These are phyloP conservation scores for Beta lomatogona DNA, from an alignment of 179 eudicot species.

Conservation along the genomic window DNA sequence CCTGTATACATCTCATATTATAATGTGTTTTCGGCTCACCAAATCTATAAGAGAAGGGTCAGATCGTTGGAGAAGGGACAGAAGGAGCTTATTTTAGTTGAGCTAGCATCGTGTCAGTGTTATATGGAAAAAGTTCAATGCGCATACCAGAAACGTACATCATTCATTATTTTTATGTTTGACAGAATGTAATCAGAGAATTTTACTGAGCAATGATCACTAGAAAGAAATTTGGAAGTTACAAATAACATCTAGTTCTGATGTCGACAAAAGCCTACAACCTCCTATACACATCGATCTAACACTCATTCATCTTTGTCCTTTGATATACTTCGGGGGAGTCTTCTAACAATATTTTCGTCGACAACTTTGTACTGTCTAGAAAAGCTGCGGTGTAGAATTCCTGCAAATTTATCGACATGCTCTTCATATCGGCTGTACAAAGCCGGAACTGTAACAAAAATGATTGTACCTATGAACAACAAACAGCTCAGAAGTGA, in stretches of 20 bases:
- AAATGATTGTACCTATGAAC: constrained; percentile 71
- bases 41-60: too few relatives aligned
- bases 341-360: constrained; percentile 61
- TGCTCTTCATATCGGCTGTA: constrained; percentile 64
- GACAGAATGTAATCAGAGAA: constrained; percentile 6
- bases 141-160: neutral
- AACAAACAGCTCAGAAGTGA: neutral
- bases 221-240: neutral
- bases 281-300: constrained; percentile 27
- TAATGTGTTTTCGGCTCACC: too few relatives aligned
- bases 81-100: too few relatives aligned
- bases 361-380: constrained; percentile 77
- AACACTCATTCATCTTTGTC: constrained; percentile 56
- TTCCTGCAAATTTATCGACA: constrained; percentile 61
- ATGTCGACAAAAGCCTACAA: constrained; percentile 14
- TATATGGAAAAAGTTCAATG: neutral
- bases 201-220: neutral
- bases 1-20: too few relatives aligned
- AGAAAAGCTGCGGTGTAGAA: constrained; percentile 60
- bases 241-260: neutral
- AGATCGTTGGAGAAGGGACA: too few relatives aligned
- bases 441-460: constrained; percentile 72
- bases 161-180: neutral
- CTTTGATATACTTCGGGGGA: constrained; percentile 48
- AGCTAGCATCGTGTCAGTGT: neutral